Evolutionary conservation across 2,329 filamentous ascomycete species (phyloP), one percentile per base, ranked within the genome.

Genomic region (Endocalyx cinctus): DNA sequence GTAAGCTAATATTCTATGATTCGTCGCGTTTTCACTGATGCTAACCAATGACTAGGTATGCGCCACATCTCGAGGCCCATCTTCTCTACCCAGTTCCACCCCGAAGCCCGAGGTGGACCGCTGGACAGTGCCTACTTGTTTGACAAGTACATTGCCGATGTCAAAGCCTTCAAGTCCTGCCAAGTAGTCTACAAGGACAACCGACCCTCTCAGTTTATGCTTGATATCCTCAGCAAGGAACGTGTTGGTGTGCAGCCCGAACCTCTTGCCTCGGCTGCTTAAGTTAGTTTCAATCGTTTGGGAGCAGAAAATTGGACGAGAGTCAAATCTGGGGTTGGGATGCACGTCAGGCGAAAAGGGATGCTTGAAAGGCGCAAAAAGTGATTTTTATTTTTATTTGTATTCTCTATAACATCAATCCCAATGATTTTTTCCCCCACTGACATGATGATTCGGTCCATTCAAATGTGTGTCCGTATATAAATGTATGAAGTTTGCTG

Each of bases 31-130:
- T n/a, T n/a, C n/a, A n/a, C n/a, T n/a, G n/a, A 36, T 10, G 28
- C 38, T 39, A 16, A 43, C 27, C 17, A 17, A 16, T 33, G 8
- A 10, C 14, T 27, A 68, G 71, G 85, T 39, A 87, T 98, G 79
- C 88, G 96, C 60, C 92, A 98, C 76, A 88, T 84, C 67, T 84
- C 85, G 38, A 86, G 90, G 22, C 92, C 92, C 43, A 98, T 98
- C 60, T 97, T 98, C 76, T 90, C 86, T 45, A 95, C 89, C 16
- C 92, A 98, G 66, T 98, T 98, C 80, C 92, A 98, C 60, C 92
- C 92, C 12, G 92, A 98, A 68, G 92, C 92, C 49, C 95, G 95
- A 74, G 92, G 92, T 41, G 92, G 92, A 34, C 92, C 92, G 34
- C 84, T 95, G 66, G 92, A 98, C 70, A 94, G 87, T 45, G 82